Percentiles rank a stretch among this genome's conserved stretches.
Conservation (phyloP, 345 rosid species). For the Populus davidiana region DNA sequence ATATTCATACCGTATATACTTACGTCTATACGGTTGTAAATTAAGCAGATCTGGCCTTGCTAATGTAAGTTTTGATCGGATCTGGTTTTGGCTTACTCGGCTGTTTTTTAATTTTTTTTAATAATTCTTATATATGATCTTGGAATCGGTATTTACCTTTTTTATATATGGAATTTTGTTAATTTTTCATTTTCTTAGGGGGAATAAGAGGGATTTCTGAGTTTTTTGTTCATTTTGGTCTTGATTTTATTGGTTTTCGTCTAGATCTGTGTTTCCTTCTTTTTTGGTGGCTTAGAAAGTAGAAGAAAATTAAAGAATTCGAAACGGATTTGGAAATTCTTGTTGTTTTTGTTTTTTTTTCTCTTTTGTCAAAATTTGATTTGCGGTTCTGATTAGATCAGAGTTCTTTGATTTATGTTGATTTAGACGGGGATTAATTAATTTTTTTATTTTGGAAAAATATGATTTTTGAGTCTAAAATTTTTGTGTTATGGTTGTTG, state of each 20-base stretch:
- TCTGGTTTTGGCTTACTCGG: background rate
- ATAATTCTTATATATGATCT: too few relatives aligned
- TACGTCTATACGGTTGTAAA: background rate
- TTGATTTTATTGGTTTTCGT: conserved; percentile 1
- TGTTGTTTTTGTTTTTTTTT: background rate
- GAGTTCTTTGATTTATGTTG: background rate
- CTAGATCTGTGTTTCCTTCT: conserved; percentile 23
- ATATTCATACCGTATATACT: background rate
- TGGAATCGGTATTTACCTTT: background rate
- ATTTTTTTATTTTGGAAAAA: too few relatives aligned
- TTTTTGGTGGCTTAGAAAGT: conserved; percentile 9
- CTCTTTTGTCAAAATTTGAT: background rate
- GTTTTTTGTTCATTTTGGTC: background rate
- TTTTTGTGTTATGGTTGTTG: too few relatives aligned
- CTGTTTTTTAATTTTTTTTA: background rate
- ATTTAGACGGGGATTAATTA: background rate
- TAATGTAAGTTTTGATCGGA: background rate
- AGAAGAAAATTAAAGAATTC: background rate
- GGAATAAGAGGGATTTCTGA: background rate
- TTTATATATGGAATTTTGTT: too few relatives aligned
- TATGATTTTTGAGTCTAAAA: too few relatives aligned
- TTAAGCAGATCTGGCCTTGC: background rate
- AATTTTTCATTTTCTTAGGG: background rate
- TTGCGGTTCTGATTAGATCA: background rate
- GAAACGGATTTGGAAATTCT: background rate